Evolutionary conservation across 352 stramenopile genomes (phyloP).

Genomic region (Phytophthora pistaciae): DNA sequence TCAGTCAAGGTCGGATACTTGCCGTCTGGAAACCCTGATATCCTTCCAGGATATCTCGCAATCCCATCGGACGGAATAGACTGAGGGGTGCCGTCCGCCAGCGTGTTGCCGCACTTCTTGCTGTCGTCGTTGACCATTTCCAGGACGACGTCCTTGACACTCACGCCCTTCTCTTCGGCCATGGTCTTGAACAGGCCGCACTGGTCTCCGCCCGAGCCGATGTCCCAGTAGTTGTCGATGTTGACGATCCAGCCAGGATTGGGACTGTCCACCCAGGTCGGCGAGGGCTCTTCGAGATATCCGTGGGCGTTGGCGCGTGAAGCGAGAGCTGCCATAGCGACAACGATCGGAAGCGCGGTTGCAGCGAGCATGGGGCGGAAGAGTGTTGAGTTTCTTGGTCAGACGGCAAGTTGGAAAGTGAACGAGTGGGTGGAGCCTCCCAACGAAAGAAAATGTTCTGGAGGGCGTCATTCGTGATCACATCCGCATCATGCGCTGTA

Average conservation of each 20-base stretch:
- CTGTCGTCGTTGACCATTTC: slow-evolving; percentile 21
- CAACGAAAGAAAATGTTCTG: too few species aligned
- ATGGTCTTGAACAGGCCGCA: slow-evolving; percentile 27
- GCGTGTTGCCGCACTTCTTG: slow-evolving; percentile 38
- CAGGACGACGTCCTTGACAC: slow-evolving; percentile 36
- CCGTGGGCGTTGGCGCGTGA: slow-evolving; percentile 17
- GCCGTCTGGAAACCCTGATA: too few species aligned
- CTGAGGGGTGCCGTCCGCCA: slow-evolving; percentile 23
- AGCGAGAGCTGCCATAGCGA: slow-evolving; percentile 3
- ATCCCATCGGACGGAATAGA: slow-evolving; percentile 36
- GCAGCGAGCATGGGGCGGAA: slow-evolving; percentile 12
- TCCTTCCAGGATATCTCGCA: too few species aligned
- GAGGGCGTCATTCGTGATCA: too few species aligned
- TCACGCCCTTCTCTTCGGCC: slow-evolving; percentile 27
- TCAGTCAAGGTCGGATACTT: too few species aligned
- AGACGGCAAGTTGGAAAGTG: slow-evolving; percentile 11
- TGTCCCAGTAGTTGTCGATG: slow-evolving; percentile 32
- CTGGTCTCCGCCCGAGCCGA: slow-evolving; percentile 26
- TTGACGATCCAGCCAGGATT: slow-evolving; percentile 17
- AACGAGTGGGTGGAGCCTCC: background rate
- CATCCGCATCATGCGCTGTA: too few species aligned
- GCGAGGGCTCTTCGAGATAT: slow-evolving; percentile 26
- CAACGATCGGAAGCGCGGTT: slow-evolving; percentile 8
- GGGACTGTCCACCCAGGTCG: slow-evolving; percentile 11
- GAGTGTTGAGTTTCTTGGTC: too few species aligned